phyloP scores from a whole-genome alignment of 192 early-diverging fungal species.

The Linnemannia hyalina region DNA sequence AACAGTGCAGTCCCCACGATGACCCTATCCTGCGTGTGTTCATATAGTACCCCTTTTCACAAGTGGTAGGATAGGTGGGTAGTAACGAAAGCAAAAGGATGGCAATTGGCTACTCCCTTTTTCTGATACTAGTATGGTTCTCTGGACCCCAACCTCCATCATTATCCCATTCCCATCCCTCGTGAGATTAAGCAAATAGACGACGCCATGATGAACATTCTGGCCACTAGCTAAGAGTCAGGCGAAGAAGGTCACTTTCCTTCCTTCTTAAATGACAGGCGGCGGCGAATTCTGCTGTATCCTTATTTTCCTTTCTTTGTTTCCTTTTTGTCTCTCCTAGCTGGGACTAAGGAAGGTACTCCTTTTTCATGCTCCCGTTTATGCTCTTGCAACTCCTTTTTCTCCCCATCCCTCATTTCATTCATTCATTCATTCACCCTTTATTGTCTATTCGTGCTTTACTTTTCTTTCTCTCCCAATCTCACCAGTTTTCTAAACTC shows the following conservation, averaged over 20 bases:
- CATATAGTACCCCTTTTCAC: background rate
- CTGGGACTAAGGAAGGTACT: too few species aligned
- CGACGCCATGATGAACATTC: background rate
- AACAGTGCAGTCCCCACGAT: background rate
- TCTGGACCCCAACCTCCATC: background rate
- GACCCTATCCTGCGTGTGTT: background rate
- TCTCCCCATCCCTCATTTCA: background rate
- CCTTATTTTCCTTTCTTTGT: background rate
- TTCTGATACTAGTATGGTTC: background rate
- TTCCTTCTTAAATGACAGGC: background rate
- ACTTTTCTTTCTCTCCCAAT: background rate
- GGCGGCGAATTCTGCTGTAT: background rate
- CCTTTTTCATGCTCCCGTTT: background rate
- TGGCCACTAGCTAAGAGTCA: background rate
- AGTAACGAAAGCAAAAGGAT: background rate
- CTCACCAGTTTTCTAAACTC: too few species aligned
- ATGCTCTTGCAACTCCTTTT: background rate
- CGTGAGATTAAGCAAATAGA: background rate
- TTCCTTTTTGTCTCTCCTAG: background rate
- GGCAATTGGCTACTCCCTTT: background rate
- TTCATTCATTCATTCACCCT: background rate
- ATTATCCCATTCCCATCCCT: background rate
- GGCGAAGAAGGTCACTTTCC: background rate
- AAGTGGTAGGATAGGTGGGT: background rate
- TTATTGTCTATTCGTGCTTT: background rate